These are phyloP conservation scores for Trichomonascus vanleenenianus DNA, from an alignment of 805 yeast species.

Conservation along the genomic window DNA sequence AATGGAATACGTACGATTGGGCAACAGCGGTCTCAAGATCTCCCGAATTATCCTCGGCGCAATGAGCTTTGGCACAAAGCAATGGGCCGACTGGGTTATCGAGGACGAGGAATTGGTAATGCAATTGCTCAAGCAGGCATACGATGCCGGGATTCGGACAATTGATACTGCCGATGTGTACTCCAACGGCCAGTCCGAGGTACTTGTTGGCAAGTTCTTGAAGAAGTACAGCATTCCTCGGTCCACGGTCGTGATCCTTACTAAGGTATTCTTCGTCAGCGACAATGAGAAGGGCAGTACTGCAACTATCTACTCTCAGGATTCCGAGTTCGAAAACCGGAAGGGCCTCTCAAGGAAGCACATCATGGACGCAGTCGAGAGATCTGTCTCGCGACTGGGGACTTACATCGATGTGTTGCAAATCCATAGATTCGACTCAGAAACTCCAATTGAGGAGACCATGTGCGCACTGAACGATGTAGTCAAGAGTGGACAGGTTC, in stretches of 20 bases:
- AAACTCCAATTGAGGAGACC: too few species aligned
- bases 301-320: too few species aligned
- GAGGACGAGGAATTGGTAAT: slow-evolving; percentile 42
- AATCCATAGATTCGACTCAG: slow-evolving; percentile 48
- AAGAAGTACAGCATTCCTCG: slow-evolving; percentile 44
- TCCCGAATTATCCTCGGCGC: slow-evolving; percentile 35
- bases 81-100: slow-evolving; percentile 38
- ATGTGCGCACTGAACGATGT: slow-evolving; percentile 51
- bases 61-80: slow-evolving; percentile 28
- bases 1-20: slow-evolving; percentile 13
- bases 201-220: slow-evolving; percentile 46
- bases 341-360: slow-evolving; percentile 40
- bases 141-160: slow-evolving; percentile 39
- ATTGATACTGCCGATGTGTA: slow-evolving; percentile 39
- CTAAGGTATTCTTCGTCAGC: too few species aligned
- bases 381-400: slow-evolving; percentile 36
- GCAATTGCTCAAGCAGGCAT: slow-evolving; percentile 36
- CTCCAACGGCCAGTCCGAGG: slow-evolving; percentile 39
- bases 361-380: slow-evolving; percentile 39
- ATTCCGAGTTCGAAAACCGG: too few species aligned
- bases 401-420: slow-evolving; percentile 47
- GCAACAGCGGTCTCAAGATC: slow-evolving; percentile 33
- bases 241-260: slow-evolving; percentile 47
- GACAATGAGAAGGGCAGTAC: too few species aligned
- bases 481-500: slow-evolving; percentile 37